Percentiles rank a stretch among this genome's conserved stretches.
Conservation (phyloP, 2,329 filamentous ascomycete species). For the Phaeophleospora eucalypticola region DNA sequence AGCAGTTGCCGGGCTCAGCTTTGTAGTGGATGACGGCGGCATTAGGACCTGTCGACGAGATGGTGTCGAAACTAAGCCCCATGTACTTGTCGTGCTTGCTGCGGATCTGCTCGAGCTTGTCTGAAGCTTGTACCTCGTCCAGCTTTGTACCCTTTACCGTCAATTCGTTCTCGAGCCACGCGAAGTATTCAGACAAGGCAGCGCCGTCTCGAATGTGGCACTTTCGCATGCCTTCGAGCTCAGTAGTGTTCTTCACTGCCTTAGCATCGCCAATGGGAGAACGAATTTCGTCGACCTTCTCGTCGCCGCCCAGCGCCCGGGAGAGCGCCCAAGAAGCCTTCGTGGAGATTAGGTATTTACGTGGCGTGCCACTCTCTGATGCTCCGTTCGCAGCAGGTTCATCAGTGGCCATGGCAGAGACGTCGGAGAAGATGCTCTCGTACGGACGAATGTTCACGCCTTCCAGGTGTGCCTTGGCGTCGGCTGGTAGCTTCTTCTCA, state of each 20-base stretch:
- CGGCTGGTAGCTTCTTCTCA: conserved; percentile 66
- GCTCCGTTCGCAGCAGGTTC: conserved; percentile 20
- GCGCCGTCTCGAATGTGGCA: conserved; percentile 93
- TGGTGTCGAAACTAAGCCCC: conserved; percentile 90
- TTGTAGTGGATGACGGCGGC: conserved; percentile 96
- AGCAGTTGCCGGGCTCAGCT: conserved; percentile 76
- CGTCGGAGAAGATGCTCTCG: conserved; percentile 72
- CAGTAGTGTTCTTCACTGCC: conserved; percentile 86
- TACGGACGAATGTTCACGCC: conserved; percentile 78
- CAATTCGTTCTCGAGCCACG: conserved; percentile 91
- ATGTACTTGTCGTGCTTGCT: conserved; percentile 70
- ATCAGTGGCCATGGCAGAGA: conserved; percentile 58
- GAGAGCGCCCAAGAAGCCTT: conserved; percentile 91
- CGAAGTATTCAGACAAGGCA: conserved; percentile 86
- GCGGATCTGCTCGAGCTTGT: conserved; percentile 78
- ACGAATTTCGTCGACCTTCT: conserved; percentile 77
- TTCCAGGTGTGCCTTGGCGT: conserved; percentile 66
- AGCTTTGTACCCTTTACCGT: conserved; percentile 63
- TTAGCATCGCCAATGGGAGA: conserved; percentile 89
- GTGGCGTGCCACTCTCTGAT: conserved; percentile 12
- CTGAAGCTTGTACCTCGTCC: conserved; percentile 86
- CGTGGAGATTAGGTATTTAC: conserved; percentile 79
- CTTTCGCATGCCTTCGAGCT: conserved; percentile 86
- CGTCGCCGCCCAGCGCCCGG: conserved; percentile 77
- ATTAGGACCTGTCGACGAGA: conserved; percentile 88